Evolutionary conservation across 2,329 filamentous ascomycete genomes (phyloP), one percentile per base, ranked within the genome.

Genomic region (Biscogniauxia sp.): DNA sequence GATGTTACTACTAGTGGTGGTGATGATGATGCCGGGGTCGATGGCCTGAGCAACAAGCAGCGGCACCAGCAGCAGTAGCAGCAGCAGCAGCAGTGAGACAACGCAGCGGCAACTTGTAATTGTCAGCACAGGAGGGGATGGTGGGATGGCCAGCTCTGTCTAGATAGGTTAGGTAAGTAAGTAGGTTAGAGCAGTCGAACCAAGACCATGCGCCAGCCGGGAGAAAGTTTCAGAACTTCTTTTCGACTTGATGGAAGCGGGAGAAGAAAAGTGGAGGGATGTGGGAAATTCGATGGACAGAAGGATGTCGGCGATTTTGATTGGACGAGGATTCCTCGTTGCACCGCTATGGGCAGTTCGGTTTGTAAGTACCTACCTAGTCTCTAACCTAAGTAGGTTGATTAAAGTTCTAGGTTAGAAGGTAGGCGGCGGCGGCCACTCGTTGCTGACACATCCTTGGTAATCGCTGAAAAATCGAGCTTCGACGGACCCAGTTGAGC

Each of bases 401-500:
- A 20, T 11, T n/a, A n/a, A n/a, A n/a, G n/a, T 19, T 23, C 51
- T 9, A 32, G 15, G 28, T 32, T n/a, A n/a, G n/a, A n/a, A n/a
- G n/a, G n/a, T n/a, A n/a, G n/a, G n/a, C n/a, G n/a, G n/a, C n/a
- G n/a, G n/a, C n/a, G 7, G 4, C 11, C 7, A 7, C 37, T 45
- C 37, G 26, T 28, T 66, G 70, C 70, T 73, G 66, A 72, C 71
- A 66, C 51, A 73, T 72, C 49, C 55, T 73, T 73, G 57, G 64
- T 72, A 72, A 73, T 72, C 61, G 61, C 64, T 61, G 66, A 65
- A 61, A 54, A 68, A 66, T 61, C 20, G 8, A 28, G 5, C 8
- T 20, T 55, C 45, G 50, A 26, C 8, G 9, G 41, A 55, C 32
- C 52, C 26, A 54, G 19, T 37, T 37, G 19, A 32, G 5, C 17